phyloP scores from a whole-genome alignment of 2,329 filamentous ascomycete genomes.

The Neoarthrinium moseri region DNA sequence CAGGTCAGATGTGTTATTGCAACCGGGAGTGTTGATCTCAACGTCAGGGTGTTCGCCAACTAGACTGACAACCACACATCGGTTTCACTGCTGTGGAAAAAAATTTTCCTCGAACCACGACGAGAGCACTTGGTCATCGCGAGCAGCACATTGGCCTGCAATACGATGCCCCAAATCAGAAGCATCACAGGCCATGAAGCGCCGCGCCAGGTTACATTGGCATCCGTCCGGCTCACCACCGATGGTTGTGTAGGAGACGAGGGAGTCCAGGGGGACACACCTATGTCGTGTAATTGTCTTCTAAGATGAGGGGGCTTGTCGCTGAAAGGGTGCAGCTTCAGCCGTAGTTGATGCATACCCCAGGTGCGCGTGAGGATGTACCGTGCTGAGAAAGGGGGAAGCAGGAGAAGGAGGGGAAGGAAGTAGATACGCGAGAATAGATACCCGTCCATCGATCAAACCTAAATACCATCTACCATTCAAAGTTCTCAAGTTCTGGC shows the following conservation, averaged over 20 bases:
- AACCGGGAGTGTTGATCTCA: conserved; percentile 81
- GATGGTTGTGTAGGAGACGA: background rate
- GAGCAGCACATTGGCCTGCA: background rate
- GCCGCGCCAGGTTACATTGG: background rate
- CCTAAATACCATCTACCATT: conserved; percentile 7
- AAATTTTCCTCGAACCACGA: too few relatives aligned
- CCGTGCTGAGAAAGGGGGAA: background rate
- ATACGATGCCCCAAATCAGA: too few relatives aligned
- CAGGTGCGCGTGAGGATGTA: background rate
- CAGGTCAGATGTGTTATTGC: conserved; percentile 83
- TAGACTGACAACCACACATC: conserved; percentile 19
- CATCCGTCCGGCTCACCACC: background rate
- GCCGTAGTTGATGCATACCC: background rate
- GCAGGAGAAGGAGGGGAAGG: background rate
- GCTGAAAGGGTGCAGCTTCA: background rate
- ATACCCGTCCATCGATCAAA: conserved; percentile 10
- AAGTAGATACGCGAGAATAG: conserved; percentile 10
- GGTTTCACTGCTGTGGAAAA: background rate
- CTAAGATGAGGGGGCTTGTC: background rate
- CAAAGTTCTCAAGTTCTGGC: too few relatives aligned
- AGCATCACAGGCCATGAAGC: background rate
- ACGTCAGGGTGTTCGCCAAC: conserved; percentile 74
- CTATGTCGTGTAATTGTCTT: background rate
- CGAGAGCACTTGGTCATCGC: background rate
- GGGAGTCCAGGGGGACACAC: background rate